These are phyloP conservation scores for Hypoxylon trugodes DNA, from an alignment of 495 filamentous ascomycete species.

Conservation along the genomic window DNA sequence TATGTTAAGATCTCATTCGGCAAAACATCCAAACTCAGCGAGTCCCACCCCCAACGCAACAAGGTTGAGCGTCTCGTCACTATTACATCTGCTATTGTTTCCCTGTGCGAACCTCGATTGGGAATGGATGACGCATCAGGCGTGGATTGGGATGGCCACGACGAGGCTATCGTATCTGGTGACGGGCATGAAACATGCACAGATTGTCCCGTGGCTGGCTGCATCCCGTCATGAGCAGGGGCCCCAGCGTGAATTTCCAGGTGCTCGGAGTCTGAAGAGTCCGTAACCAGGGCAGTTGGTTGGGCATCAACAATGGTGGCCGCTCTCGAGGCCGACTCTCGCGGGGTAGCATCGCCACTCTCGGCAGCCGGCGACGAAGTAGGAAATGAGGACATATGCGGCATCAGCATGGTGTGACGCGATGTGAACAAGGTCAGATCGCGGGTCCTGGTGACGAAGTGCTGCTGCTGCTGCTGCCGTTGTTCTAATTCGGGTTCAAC, in stretches of 20 bases:
- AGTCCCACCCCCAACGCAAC: conserved; percentile 41
- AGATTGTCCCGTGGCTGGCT: conserved; percentile 29
- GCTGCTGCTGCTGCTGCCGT: conserved; percentile 7
- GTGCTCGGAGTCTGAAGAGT: conserved; percentile 28
- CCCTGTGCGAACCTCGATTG: background rate
- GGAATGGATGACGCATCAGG: conserved; percentile 21
- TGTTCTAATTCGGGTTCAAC: conserved; percentile 1
- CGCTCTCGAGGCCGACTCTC: conserved; percentile 40
- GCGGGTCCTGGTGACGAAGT: conserved; percentile 31
- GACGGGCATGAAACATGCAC: conserved; percentile 21
- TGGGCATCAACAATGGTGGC: conserved; percentile 46
- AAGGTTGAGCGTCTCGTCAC: conserved; percentile 20
- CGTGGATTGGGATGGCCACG: conserved; percentile 7
- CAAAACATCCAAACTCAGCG: conserved; percentile 47
- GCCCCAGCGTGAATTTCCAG: conserved; percentile 18
- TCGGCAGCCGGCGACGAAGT: conserved; percentile 35
- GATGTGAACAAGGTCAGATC: conserved; percentile 39
- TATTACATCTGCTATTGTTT: conserved; percentile 25
- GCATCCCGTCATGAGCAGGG: conserved; percentile 19
- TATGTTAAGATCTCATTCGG: conserved; percentile 66
- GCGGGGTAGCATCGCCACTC: conserved; percentile 42
- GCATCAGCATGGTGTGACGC: conserved; percentile 28
- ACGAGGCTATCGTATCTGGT: conserved; percentile 22
- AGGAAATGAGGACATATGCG: conserved; percentile 28
- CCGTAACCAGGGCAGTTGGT: conserved; percentile 36